Base-by-base conservation (phyloP, 257 asterid species). In the Voacanga thouarsii region DNA sequence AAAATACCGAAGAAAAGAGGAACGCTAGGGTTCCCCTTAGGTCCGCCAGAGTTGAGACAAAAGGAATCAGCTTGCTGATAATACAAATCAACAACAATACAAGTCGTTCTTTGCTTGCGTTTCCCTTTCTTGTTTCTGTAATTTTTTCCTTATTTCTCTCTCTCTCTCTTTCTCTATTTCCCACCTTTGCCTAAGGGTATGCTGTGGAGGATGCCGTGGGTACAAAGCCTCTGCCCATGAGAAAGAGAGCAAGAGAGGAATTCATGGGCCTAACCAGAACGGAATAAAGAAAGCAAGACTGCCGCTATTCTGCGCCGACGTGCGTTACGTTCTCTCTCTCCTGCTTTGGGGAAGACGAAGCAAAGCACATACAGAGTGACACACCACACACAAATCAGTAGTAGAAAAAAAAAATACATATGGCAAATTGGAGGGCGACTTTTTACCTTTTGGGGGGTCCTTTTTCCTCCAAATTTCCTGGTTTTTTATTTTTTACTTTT, bases 11-110 rank as follows among this genome's bases (percentile, higher is more conserved):
- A 43, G 87, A 82, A 71, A 85, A 71, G 82, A 89, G 83, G 80
- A 89, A 87, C 83, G 85, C 88, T 74, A 83, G 79, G 82, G 90
- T 82, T 81, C 88, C 90, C 84, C 89, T 79, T 12, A 74, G 79
- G 84, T 86, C 92, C 81, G 94, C 94, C 91, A 86, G 90, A 77
- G 71, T 55, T 71, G 41, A 51, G 44, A 71, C 45, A 16, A 28
- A 23, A 19, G 19, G 55, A 28, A 28, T 60, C 45, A 12, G 10
- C 5, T 19, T 30, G 23, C 30, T 24, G 55, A 73, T 47, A 30
- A 5, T 8, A 12, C 30, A 76, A 68, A 60, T 73, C 53, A 68
- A 49, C 55, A 30, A 16, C 15, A 64, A 66, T 28, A 55, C 30
- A 75, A 67, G 66, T 63, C n/a, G 33, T 75, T 50, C 37, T 28